Conservation (phyloP, 2,329 filamentous ascomycete species). For the Aspergillus sp. region DNA sequence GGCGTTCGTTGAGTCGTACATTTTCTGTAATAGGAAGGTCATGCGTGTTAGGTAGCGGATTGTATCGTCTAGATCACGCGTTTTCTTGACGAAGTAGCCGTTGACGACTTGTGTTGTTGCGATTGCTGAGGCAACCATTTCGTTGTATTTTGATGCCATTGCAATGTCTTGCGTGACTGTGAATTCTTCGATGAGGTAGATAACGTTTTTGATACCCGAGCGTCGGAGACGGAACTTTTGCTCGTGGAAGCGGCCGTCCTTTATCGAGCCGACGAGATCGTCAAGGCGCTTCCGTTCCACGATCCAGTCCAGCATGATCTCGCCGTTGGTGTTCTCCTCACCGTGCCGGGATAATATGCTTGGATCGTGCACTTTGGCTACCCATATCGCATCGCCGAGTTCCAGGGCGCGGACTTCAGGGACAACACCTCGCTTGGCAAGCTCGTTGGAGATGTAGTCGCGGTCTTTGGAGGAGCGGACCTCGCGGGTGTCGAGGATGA, state of each 20-base stretch:
- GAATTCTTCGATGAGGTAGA: slow-evolving; percentile 73
- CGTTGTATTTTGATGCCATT: slow-evolving; percentile 49
- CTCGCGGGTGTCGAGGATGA: slow-evolving; percentile 70
- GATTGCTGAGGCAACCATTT: slow-evolving; percentile 65
- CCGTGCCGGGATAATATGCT: slow-evolving; percentile 49
- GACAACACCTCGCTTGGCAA: slow-evolving; percentile 58
- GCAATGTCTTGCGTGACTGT: slow-evolving; percentile 49
- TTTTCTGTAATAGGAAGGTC: slow-evolving; percentile 60
- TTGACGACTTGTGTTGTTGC: slow-evolving; percentile 72
- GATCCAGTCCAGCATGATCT: slow-evolving; percentile 72
- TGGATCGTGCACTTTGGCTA: slow-evolving; percentile 63
- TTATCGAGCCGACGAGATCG: slow-evolving; percentile 72
- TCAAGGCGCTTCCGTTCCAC: slow-evolving; percentile 75
- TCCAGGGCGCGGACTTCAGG: slow-evolving; percentile 63
- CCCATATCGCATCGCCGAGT: slow-evolving; percentile 71
- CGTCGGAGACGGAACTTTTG: slow-evolving; percentile 73
- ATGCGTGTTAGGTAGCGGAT: slow-evolving; percentile 68
- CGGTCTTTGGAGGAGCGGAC: slow-evolving; percentile 65
- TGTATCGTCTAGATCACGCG: slow-evolving; percentile 67
- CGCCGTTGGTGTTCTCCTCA: slow-evolving; percentile 50
- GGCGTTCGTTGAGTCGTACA: slow-evolving; percentile 43
- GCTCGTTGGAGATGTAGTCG: slow-evolving; percentile 68
- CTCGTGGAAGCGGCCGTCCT: slow-evolving; percentile 74
- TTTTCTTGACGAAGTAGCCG: slow-evolving; percentile 72
- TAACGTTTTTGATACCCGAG: slow-evolving; percentile 66